Conservation (phyloP, 2,329 filamentous ascomycete species). For the Decorospora gaudefroyi region DNA sequence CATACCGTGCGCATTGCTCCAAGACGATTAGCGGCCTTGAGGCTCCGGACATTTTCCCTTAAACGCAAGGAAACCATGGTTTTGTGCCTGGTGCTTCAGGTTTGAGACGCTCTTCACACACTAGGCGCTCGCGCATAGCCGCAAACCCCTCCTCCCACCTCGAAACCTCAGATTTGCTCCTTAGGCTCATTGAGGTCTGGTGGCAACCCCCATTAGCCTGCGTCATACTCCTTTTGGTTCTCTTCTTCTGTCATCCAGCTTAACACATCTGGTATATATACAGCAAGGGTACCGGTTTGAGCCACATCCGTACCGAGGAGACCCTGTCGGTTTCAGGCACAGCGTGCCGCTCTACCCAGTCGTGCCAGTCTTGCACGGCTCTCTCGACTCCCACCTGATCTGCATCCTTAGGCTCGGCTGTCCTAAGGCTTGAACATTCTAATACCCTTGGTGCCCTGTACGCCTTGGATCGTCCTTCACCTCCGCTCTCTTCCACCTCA, state of each 20-base stretch:
- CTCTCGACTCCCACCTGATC: slow-evolving; percentile 43
- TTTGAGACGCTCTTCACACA: slow-evolving; percentile 49
- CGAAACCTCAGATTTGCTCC: slow-evolving; percentile 21
- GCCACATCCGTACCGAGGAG: slow-evolving; percentile 40
- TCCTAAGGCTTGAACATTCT: slow-evolving; percentile 37
- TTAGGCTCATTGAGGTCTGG: slow-evolving; percentile 29
- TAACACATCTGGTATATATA: slow-evolving; percentile 39
- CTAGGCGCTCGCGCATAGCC: slow-evolving; percentile 39
- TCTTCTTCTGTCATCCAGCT: slow-evolving; percentile 38
- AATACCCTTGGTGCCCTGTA: slow-evolving; percentile 44
- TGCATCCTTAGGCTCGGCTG: slow-evolving; percentile 29
- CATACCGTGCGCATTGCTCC: slow-evolving; percentile 31
- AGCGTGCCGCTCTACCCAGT: slow-evolving; percentile 38
- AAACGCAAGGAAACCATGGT: slow-evolving; percentile 39
- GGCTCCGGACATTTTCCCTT: slow-evolving; percentile 24
- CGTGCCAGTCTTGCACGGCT: slow-evolving; percentile 35
- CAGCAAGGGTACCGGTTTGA: slow-evolving; percentile 41
- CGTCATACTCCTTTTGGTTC: slow-evolving; percentile 23
- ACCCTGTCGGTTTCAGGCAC: slow-evolving; percentile 46
- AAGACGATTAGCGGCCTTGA: slow-evolving; percentile 23
- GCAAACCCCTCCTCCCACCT: slow-evolving; percentile 27
- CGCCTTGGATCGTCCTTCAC: slow-evolving; percentile 40
- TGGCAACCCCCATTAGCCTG: slow-evolving; percentile 32
- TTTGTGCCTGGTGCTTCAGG: slow-evolving; percentile 47
- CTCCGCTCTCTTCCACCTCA: slow-evolving; percentile 33